Conservation (phyloP, 108 stramenopile species). For the Skeletonema tropicum region DNA sequence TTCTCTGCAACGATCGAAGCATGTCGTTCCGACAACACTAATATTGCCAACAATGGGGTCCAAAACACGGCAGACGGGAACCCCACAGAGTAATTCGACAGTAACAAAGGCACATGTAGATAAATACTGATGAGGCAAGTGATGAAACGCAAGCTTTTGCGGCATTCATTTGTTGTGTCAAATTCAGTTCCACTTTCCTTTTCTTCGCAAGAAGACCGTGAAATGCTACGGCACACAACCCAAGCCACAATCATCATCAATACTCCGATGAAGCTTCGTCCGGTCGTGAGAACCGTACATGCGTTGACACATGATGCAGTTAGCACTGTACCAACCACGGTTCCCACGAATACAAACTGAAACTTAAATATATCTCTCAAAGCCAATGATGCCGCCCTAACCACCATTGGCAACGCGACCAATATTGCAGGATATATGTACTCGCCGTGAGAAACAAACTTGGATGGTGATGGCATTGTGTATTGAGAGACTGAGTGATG, state of each 20-base stretch:
- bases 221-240: conserved; percentile 6
- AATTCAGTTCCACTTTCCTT: not conserved
- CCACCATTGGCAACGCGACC: conserved; percentile 72
- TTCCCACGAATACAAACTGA: conserved; percentile 41
- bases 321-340: conserved; percentile 23
- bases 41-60: conserved; percentile 69
- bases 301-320: conserved; percentile 16
- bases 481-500: conserved; percentile 86
- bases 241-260: conserved; percentile 9
- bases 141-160: conserved; percentile 59
- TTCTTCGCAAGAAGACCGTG: not conserved
- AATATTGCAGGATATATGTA: conserved; percentile 79
- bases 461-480: conserved; percentile 65
- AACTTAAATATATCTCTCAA: conserved; percentile 67
- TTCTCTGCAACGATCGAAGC: not conserved
- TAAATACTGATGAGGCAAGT: conserved; percentile 69
- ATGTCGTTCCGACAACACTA: conserved; percentile 31
- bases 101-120: conserved; percentile 71
- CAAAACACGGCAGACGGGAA: conserved; percentile 75
- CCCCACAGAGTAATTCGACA: conserved; percentile 73
- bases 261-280: not conserved
- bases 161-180: conserved; percentile 17
- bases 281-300: not conserved
- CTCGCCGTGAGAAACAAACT: conserved; percentile 87
- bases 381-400: conserved; percentile 61